phyloP scores from a whole-genome alignment of 106 monocot genomes.

The Dendrobium huoshanense region DNA sequence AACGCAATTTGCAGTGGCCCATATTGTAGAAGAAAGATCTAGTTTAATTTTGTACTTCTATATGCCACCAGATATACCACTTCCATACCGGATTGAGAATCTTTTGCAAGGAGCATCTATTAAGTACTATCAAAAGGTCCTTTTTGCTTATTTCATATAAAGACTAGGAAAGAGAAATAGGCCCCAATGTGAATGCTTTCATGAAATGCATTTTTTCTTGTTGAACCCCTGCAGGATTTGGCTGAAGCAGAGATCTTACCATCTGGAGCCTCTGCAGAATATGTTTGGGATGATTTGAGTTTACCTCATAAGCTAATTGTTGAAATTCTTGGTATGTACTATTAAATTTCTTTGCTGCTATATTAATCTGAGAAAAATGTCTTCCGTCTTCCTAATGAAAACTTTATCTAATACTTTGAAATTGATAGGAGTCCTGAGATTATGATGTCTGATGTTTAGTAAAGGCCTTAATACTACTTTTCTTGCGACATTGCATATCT shows the following conservation, averaged over 20 bases:
- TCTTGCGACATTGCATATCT: no score
- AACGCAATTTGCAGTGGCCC: constrained; percentile 47
- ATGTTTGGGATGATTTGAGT: constrained; percentile 85
- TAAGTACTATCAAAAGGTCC: constrained; percentile 78
- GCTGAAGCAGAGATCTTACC: constrained; percentile 37
- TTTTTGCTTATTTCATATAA: neutral
- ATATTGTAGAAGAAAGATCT: constrained; percentile 59
- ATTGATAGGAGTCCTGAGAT: neutral
- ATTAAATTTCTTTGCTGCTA: neutral
- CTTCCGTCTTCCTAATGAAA: neutral
- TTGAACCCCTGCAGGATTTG: constrained; percentile 39
- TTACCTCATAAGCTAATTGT: constrained; percentile 77
- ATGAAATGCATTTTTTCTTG: constrained; percentile 1
- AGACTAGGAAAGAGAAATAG: neutral
- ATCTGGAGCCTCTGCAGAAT: constrained; percentile 55
- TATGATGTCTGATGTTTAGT: neutral
- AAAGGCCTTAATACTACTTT: no score
- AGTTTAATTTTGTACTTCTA: constrained; percentile 59
- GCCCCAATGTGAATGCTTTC: neutral
- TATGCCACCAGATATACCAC: constrained; percentile 36
- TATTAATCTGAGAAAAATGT: neutral
- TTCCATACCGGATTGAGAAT: constrained; percentile 89
- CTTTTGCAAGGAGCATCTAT: constrained; percentile 41
- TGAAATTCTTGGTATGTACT: constrained; percentile 51
- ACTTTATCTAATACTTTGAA: neutral